phyloP scores from a whole-genome alignment of 768 basidiomycete genomes.

The Epithele typhae region DNA sequence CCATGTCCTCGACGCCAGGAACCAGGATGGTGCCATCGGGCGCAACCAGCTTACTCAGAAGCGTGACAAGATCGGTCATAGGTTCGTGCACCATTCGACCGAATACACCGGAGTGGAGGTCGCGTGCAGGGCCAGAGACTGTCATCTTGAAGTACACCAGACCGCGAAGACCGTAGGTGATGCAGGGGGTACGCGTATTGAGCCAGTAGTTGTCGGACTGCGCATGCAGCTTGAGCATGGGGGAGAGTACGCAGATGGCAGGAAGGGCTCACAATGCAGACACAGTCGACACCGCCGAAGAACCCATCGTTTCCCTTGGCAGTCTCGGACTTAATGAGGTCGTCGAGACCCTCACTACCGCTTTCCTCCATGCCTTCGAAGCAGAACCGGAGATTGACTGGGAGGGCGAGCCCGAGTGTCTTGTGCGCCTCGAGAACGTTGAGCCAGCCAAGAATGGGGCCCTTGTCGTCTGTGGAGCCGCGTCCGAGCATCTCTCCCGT shows the following conservation, averaged over 20 bases:
- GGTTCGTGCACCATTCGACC: constrained; percentile 83
- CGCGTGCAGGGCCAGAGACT: constrained; percentile 77
- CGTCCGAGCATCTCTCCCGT: constrained; percentile 72
- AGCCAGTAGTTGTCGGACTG: constrained; percentile 96
- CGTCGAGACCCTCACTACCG: constrained; percentile 88
- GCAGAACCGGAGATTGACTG: constrained; percentile 87
- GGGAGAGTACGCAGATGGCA: background rate
- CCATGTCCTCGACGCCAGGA: constrained; percentile 85
- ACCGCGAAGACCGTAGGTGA: constrained; percentile 89
- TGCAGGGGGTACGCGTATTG: constrained; percentile 70
- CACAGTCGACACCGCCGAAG: constrained; percentile 86
- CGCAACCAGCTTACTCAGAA: constrained; percentile 85
- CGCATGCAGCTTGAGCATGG: no score
- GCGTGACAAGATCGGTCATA: constrained; percentile 85
- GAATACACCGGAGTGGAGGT: constrained; percentile 89
- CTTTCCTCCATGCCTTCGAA: constrained; percentile 99
- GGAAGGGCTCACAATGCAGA: constrained; percentile 72
- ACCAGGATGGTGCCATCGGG: constrained; percentile 78
- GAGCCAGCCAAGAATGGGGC: constrained; percentile 84
- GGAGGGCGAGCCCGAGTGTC: constrained; percentile 60
- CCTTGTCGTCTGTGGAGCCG: constrained; percentile 89
- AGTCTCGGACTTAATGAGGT: constrained; percentile 74
- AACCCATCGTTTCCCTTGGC: constrained; percentile 59
- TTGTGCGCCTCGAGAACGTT: constrained; percentile 86
- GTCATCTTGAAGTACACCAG: constrained; percentile 82